A percentile compares a stretch with the other conserved stretches of the same genome.
phyloP scores from a whole-genome alignment of 768 basidiomycete genomes.

The Holtermanniella nyarrowii region DNA sequence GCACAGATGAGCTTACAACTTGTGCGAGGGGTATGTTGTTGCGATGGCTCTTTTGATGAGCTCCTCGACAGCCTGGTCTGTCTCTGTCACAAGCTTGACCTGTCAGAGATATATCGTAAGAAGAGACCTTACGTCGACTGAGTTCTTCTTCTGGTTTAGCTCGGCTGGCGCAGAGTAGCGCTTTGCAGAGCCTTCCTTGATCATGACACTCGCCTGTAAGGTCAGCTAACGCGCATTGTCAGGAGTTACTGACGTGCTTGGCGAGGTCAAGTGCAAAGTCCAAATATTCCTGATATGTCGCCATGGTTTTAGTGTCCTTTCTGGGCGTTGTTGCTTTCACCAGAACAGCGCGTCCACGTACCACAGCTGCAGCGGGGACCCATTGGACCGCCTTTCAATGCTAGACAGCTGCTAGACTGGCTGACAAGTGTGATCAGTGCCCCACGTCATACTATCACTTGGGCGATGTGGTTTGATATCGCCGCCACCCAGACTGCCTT shows the following conservation, averaged over 20 bases:
- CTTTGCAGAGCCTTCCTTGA: constrained; percentile 57
- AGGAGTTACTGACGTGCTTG: constrained; percentile 6
- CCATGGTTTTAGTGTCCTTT: background rate
- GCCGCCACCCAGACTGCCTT: too few relatives aligned
- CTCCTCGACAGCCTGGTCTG: constrained; percentile 82
- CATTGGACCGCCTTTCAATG: too few relatives aligned
- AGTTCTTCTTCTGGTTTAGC: constrained; percentile 78
- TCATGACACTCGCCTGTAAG: constrained; percentile 15
- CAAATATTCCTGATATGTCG: constrained; percentile 12
- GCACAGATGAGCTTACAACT: constrained; percentile 54
- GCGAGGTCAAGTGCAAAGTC: constrained; percentile 21
- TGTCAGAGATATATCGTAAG: background rate
- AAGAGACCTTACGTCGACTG: constrained; percentile 53
- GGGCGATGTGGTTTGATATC: too few relatives aligned
- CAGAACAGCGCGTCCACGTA: too few relatives aligned
- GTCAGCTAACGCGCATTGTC: background rate
- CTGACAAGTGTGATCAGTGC: too few relatives aligned
- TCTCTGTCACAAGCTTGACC: constrained; percentile 69
- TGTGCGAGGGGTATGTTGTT: constrained; percentile 59
- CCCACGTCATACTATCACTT: too few relatives aligned
- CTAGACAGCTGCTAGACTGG: too few relatives aligned
- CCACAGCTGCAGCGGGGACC: too few relatives aligned
- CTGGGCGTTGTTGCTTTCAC: too few relatives aligned
- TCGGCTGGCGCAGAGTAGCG: constrained; percentile 44
- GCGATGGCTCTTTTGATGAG: constrained; percentile 62